Percentiles rank a stretch among this genome's conserved stretches.
Evolutionary conservation across 1,139 yeast species (phyloP).

Genomic region (Groenewaldozyma auringiensis): DNA sequence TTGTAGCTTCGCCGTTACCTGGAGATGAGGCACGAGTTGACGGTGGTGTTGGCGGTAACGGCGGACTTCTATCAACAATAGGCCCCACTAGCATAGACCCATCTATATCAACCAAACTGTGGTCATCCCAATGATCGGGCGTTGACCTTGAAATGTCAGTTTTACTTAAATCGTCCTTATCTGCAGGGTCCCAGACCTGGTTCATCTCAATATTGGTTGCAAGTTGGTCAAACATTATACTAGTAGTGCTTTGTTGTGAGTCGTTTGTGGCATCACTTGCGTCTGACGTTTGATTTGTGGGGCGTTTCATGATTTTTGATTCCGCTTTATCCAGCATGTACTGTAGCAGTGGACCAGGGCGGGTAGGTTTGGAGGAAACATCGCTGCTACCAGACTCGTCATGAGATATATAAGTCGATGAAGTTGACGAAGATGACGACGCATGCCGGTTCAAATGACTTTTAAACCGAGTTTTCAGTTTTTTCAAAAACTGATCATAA

Average conservation of each 20-base stretch:
- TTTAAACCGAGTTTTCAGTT: not conserved
- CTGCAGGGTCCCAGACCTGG: not conserved
- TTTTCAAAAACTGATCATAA: not conserved
- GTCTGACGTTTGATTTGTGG: not conserved
- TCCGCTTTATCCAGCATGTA: constrained; percentile 2
- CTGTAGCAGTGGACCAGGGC: not conserved
- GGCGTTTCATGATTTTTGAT: not conserved
- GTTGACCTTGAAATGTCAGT: too few relatives aligned
- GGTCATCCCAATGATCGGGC: not conserved
- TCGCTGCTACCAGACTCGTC: not conserved
- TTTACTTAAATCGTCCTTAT: not conserved
- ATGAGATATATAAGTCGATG: not conserved
- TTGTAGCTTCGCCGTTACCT: not conserved
- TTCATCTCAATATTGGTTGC: not conserved
- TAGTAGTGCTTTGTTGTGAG: not conserved
- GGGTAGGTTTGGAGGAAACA: not conserved
- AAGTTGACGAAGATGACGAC: not conserved
- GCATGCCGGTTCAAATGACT: not conserved
- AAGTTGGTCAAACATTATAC: not conserved
- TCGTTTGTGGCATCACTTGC: not conserved
- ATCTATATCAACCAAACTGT: too few relatives aligned
- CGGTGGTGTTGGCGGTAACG: constrained; percentile 1
- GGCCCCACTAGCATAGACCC: too few relatives aligned
- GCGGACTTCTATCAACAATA: not conserved
- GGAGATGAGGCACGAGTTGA: not conserved